Conservation (phyloP, 2,329 filamentous ascomycete species). For the Beauveria bassiana region DNA sequence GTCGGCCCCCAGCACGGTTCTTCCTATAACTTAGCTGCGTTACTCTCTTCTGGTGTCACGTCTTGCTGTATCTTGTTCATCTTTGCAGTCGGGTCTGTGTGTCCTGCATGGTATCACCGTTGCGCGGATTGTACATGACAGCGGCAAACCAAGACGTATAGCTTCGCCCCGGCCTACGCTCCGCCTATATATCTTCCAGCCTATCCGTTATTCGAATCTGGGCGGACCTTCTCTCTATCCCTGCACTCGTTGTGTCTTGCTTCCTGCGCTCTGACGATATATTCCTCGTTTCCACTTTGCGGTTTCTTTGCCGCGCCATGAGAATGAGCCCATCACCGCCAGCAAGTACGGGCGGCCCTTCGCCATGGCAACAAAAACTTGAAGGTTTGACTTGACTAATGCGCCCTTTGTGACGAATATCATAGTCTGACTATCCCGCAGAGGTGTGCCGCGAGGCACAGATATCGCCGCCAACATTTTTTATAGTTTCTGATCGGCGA, state of each 20-base stretch:
- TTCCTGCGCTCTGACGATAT: background rate
- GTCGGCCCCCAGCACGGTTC: background rate
- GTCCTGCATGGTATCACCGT: slow-evolving; percentile 9
- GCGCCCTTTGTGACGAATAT: background rate
- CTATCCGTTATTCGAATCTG: background rate
- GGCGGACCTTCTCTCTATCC: background rate
- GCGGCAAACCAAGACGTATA: slow-evolving; percentile 12
- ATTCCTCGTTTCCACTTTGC: background rate
- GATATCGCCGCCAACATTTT: slow-evolving; percentile 46
- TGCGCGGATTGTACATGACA: slow-evolving; percentile 11
- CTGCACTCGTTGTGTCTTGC: background rate
- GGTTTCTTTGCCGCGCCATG: background rate
- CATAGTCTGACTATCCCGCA: slow-evolving; percentile 29
- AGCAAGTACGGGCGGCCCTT: slow-evolving; percentile 13
- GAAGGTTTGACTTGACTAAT: slow-evolving; percentile 36
- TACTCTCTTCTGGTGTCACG: background rate
- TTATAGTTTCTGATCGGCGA: slow-evolving; percentile 62
- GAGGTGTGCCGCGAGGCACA: slow-evolving; percentile 46
- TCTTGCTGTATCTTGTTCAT: background rate
- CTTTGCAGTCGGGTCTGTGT: slow-evolving; percentile 8
- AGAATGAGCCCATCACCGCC: slow-evolving; percentile 7
- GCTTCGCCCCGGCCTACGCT: slow-evolving; percentile 1
- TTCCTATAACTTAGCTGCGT: background rate
- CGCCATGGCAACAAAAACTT: slow-evolving; percentile 41
- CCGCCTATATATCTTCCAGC: slow-evolving; percentile 6